These are phyloP conservation scores for Fusarium irregulare DNA, from an alignment of 2,329 filamentous ascomycete species.

Conservation along the genomic window DNA sequence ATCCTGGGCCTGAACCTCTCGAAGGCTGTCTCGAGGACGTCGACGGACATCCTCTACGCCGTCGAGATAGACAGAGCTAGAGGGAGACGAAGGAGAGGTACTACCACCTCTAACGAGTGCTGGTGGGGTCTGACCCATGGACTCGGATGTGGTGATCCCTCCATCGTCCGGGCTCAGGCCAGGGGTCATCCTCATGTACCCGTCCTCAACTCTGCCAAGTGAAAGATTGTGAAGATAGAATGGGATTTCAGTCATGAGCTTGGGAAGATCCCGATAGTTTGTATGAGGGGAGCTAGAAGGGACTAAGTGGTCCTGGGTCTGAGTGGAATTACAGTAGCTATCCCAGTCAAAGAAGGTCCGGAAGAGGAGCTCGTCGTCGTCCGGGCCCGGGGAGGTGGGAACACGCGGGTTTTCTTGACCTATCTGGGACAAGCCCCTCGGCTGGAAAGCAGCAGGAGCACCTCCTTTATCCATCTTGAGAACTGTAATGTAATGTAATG, in stretches of 20 bases:
- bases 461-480: slow-evolving; percentile 53
- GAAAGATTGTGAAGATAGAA: slow-evolving; percentile 50
- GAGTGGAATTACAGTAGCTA: slow-evolving; percentile 50
- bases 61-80: slow-evolving; percentile 51
- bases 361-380: slow-evolving; percentile 52
- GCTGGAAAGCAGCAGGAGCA: slow-evolving; percentile 36
- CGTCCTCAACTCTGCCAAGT: slow-evolving; percentile 47
- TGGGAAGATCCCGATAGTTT: slow-evolving; percentile 48
- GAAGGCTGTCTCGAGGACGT: slow-evolving; percentile 48
- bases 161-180: slow-evolving; percentile 50
- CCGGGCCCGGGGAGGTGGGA: slow-evolving; percentile 50
- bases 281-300: slow-evolving; percentile 46
- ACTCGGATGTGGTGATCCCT: slow-evolving; percentile 50
- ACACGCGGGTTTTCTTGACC: slow-evolving; percentile 53
- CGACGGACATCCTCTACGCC: slow-evolving; percentile 48
- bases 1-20: slow-evolving; percentile 53
- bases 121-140: slow-evolving; percentile 53
- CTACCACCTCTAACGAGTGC: slow-evolving; percentile 54
- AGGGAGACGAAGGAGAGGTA: slow-evolving; percentile 56
- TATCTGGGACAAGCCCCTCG: slow-evolving; percentile 51
- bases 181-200: slow-evolving; percentile 52
- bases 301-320: slow-evolving; percentile 45
- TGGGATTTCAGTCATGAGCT: slow-evolving; percentile 52
- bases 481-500: slow-evolving; percentile 31
- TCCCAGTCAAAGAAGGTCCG: slow-evolving; percentile 54